Conservation (phyloP, 1,284 basidiomycete genomes). For the Cutaneotrichosporon mucoides region DNA sequence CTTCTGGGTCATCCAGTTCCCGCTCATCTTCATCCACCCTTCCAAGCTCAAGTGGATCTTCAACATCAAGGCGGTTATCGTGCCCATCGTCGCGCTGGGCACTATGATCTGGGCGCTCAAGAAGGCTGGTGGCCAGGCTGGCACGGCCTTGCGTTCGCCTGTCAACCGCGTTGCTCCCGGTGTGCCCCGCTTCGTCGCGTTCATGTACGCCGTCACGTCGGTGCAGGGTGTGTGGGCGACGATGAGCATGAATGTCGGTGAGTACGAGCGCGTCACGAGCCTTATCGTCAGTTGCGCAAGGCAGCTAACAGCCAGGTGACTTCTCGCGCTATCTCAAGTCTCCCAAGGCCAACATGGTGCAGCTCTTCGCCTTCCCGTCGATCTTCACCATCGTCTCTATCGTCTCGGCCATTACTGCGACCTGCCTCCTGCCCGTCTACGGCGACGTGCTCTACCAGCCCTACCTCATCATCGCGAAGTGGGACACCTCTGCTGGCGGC, state of each 20-base stretch:
- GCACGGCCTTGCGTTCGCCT: background rate
- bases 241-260: constrained; percentile 66
- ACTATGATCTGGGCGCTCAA: constrained; percentile 62
- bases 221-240: constrained; percentile 41
- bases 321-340: constrained; percentile 49
- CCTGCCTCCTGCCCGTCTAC: constrained; percentile 57
- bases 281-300: constrained; percentile 29
- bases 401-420: constrained; percentile 63
- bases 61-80: constrained; percentile 60
- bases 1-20: constrained; percentile 60
- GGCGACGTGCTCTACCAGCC: constrained; percentile 51
- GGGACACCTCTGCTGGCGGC: constrained; percentile 57
- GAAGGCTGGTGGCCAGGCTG: constrained; percentile 28
- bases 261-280: too few relatives aligned
- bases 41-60: constrained; percentile 70
- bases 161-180: constrained; percentile 28
- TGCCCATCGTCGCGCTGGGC: constrained; percentile 63
- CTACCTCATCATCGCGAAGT: constrained; percentile 54
- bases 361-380: constrained; percentile 64
- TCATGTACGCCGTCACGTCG: constrained; percentile 36
- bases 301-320: background rate
- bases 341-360: constrained; percentile 54
- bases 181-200: constrained; percentile 32
- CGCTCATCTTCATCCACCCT: constrained; percentile 70
- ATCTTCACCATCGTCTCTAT: constrained; percentile 57